Base-by-base conservation (phyloP, 1,139 yeast genomes). In the Pichia sp. region DNA sequence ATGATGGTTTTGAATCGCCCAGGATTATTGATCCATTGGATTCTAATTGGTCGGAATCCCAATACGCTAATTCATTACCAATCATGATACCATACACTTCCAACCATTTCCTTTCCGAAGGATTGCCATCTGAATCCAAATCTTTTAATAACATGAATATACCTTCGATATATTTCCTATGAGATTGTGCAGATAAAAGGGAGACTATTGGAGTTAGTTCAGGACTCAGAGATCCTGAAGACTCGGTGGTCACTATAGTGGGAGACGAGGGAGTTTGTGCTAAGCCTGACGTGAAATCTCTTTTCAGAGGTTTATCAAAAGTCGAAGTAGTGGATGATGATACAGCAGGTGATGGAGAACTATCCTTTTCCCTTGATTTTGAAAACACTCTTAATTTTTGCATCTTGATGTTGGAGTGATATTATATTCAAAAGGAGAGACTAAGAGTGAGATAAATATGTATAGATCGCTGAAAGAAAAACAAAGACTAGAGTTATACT, bases 11-110 rank as follows among this genome's bases (percentile, higher is more conserved):
- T 13, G 82, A 53, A 29, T 55, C 56, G 7, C 43, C 43, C 5
- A 43, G 16, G 6, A 50, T 39, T n/a, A 47, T 50, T 11, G 49
- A 46, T 13, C 46, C 49, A 67, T 68, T 53, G 71, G 71, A 59
- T 71, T 76, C 56, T 53, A 89, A 70, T 53, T 77, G 77, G 40
- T 82, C 82, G 1, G 96, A 95, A 65, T 88, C 90, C 97, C 97
- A 90, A 56, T 87, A 79, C 1, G 97, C 95, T 52, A 92, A 70
- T 59, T 89, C 96, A 51, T 89, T 86, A 16, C 98, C 98, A 9
- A 88, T 80, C 42, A 92, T 71, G 26, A 87, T 88, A 42, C 96
- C 97, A 65, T 85, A 92, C 18, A 89, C 96, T 65, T 92, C 97
- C 51, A 76, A 75, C 98, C 98, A 92, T 59, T 77, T 77, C 45